Base-by-base conservation (phyloP, 2,329 filamentous ascomycete genomes). In the Blastomyces emzantsi region DNA sequence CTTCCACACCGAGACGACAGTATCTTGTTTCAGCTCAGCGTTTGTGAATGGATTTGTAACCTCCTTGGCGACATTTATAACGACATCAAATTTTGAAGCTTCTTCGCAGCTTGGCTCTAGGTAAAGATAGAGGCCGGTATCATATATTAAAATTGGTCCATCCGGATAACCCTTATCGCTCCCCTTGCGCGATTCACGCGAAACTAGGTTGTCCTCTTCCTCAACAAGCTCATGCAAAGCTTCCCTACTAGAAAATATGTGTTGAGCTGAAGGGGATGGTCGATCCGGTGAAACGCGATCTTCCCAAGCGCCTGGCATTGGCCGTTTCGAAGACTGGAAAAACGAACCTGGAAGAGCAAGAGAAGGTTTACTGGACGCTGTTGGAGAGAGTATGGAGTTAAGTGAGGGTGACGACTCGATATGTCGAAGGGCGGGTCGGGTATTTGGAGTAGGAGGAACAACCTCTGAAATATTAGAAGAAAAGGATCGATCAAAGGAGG, bases 1-100 rank as follows among this genome's bases (percentile, higher is more conserved):
- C 43, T 83, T 82, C 69, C 76, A 76, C 9, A 76, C 72, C 57
- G 76, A 77, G 71, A 79, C 75, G 43, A 79, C 75, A 5, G 75
- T 77, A 41, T 75, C 72, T 45, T 72, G 71, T 30, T 71, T 71
- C 67, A 66, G 71, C 64, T 65, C 73, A 19, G 67, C 66, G 4
- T 64, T 68, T 5, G 70, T 72, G 69, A 87, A 85, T 0, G 85
- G 85, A 67, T 87, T 87, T 62, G 78, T 79, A 6, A 87, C 85
- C 71, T 87, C 85, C 70, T 85, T 86, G 7, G 85, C 85, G 33
- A 87, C 85, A 66, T 87, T 87, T 66, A 87, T 77, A 25, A 87
- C 81, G 2, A 86, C 83, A 68, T 87, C 85, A 65, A 86, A 87
- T 49, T 80, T 74, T 5, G 79, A 77, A 1, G 84, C 85, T 71